Evolutionary conservation across 257 asterid genomes (phyloP), one percentile per base, ranked within the genome.

Genomic region (Nicotiana sylvestris): DNA sequence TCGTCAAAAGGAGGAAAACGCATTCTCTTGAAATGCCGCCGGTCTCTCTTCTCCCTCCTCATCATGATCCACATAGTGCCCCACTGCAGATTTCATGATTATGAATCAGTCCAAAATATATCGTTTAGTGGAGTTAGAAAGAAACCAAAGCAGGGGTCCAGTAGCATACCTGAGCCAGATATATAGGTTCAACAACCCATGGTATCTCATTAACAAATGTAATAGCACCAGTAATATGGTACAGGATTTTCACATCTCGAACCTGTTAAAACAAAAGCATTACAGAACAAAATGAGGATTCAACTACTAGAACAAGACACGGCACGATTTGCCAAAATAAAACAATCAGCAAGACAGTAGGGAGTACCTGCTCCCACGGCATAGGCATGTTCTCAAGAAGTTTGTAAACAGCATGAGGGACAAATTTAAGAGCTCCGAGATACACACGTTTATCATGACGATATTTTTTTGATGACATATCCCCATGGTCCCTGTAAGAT

Each of bases 1-100:
- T 96, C 99, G 86, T 96, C 99, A 83, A 96, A 96, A 60, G 99
- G 98, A 51, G 99, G 99, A 85, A 96, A 96, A 29, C 98, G 92
- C 98, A 96, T 96, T 76, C 99, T 94, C 90, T 96, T 96, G 88
- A 96, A 96, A 91, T 96, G 98, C 0, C 98, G 90, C 1, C 99
- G 85, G 86, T 96, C 99, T 88, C 99, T 90, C 92, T 96, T 96
- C 91, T 96, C 99, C 85, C 99, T 90, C 58, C 99, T 89, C 99
- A 96, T 94, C 99, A 96, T 96, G 78, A 96, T 96, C 99, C 99
- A 96, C 99, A 96, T 96, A 3, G 98, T 87, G 53, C 99, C 99
- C 99, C 99, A 96, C 98, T 95, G 91, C 49, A 87, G 53, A 49
- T 81, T 81, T 11, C 33, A 85, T 55, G 13, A 80, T 66, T 33